Percentiles rank a stretch among this genome's conserved stretches.
These are phyloP conservation scores for Amoeboaphelidium protococcarum DNA, from an alignment of 371 early-diverging fungal genomes.

Conservation along the genomic window DNA sequence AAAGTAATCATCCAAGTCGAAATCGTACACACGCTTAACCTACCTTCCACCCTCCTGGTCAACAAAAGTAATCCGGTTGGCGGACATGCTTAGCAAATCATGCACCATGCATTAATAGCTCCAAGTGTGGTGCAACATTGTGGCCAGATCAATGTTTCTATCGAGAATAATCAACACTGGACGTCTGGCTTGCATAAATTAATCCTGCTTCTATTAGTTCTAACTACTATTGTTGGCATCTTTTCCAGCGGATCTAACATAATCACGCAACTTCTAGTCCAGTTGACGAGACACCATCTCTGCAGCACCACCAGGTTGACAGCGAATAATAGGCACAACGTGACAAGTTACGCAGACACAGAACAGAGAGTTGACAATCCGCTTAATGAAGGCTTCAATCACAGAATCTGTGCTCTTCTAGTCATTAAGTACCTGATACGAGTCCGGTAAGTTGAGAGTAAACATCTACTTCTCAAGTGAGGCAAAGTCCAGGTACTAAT, in stretches of 20 bases:
- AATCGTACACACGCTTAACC: constrained; percentile 49
- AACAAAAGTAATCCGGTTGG: constrained; percentile 44
- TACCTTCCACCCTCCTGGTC: constrained; percentile 35
- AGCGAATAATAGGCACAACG: constrained; percentile 63
- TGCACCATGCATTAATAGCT: constrained; percentile 89
- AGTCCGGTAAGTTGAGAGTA: constrained; percentile 55
- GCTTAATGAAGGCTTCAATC: constrained; percentile 45
- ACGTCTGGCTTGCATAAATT: too few relatives aligned
- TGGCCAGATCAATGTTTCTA: constrained; percentile 76
- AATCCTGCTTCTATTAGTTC: background rate
- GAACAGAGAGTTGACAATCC: constrained; percentile 52
- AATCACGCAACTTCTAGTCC: constrained; percentile 64
- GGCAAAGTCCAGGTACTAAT: constrained; percentile 84
- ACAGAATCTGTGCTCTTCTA: constrained; percentile 42
- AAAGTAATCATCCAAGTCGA: constrained; percentile 58
- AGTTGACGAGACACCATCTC: constrained; percentile 71
- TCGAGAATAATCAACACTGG: constrained; percentile 73
- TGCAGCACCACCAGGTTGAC: constrained; percentile 68
- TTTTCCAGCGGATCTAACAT: constrained; percentile 49
- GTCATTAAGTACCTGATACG: constrained; percentile 51
- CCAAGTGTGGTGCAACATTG: constrained; percentile 92
- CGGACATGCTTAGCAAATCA: constrained; percentile 73
- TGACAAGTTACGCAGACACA: constrained; percentile 78
- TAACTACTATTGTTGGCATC: constrained; percentile 21
- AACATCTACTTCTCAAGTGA: constrained; percentile 82